Evolutionary conservation across 2,329 filamentous ascomycete genomes (phyloP).

Genomic region (Calonectria henricotiae): DNA sequence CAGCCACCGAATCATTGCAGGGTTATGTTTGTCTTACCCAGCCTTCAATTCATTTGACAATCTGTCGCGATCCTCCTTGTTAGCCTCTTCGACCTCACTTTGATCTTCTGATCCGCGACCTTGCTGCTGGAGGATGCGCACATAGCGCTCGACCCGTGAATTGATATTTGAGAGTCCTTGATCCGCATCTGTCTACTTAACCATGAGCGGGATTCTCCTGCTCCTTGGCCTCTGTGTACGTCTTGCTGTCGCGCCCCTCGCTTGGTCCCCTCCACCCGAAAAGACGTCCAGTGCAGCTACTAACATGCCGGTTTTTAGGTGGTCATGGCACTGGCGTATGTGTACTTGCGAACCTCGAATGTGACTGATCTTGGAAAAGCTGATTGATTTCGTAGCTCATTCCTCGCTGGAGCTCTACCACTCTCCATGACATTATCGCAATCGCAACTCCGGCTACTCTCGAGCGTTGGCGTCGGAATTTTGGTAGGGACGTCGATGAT

Average conservation of each 20-base stretch:
- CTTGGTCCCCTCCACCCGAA: background rate
- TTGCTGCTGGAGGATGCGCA: constrained; percentile 47
- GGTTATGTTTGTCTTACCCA: constrained; percentile 40
- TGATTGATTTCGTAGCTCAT: constrained; percentile 76
- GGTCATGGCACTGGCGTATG: constrained; percentile 75
- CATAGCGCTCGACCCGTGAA: constrained; percentile 42
- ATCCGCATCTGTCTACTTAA: constrained; percentile 42
- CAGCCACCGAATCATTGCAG: constrained; percentile 46
- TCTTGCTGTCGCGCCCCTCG: constrained; percentile 36
- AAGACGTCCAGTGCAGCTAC: constrained; percentile 37
- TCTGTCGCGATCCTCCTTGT: constrained; percentile 43
- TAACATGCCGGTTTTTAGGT: constrained; percentile 58
- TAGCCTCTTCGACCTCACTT: constrained; percentile 41
- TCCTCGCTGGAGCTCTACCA: constrained; percentile 91
- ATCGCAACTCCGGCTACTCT: constrained; percentile 90
- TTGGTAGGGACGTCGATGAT: constrained; percentile 95
- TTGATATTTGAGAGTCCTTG: constrained; percentile 37
- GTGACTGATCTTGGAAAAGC: constrained; percentile 40
- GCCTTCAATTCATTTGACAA: constrained; percentile 44
- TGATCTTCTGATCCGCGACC: constrained; percentile 29
- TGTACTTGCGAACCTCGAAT: constrained; percentile 43
- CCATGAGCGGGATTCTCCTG: constrained; percentile 61
- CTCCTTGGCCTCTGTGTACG: constrained; percentile 62
- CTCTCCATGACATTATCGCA: constrained; percentile 90
- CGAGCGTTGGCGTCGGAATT: constrained; percentile 93